phyloP scores from a whole-genome alignment of 1,139 yeast genomes.

The Yamadazyma songkhlaensis region DNA sequence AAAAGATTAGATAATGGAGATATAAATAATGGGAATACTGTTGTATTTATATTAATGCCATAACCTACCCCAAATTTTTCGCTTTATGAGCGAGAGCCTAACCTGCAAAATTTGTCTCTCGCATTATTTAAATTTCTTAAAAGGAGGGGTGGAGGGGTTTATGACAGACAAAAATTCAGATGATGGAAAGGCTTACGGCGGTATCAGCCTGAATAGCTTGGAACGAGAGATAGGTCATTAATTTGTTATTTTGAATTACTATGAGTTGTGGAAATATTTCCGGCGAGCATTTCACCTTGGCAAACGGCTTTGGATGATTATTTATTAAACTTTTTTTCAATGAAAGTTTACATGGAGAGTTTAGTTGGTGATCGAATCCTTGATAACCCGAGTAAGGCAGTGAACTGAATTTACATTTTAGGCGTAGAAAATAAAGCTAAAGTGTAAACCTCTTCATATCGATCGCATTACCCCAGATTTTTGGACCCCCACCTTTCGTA shows the following conservation, averaged over 20 bases:
- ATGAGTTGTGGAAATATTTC: no score
- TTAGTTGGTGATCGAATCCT: no score
- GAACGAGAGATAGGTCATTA: no score
- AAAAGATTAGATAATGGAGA: no score
- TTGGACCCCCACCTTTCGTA: constrained; percentile 3
- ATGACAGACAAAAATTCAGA: not conserved
- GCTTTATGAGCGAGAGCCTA: not conserved
- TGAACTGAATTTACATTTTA: no score
- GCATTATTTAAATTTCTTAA: not conserved
- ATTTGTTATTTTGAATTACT: no score
- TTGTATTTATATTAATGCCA: not conserved
- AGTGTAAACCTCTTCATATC: not conserved
- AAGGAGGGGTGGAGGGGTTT: constrained; percentile 1
- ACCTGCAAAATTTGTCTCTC: constrained; percentile 1
- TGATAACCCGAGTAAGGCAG: no score
- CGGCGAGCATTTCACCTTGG: no score
- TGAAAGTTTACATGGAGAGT: no score
- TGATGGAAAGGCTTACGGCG: not conserved
- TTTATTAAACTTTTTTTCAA: no score
- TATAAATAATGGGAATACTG: not conserved
- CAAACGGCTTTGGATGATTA: no score
- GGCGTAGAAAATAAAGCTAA: not conserved
- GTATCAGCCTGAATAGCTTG: no score
- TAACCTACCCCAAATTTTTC: not conserved
- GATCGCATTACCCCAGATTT: constrained; percentile 2